Evolutionary conservation across 78 protist genomes (phyloP).

Genomic region (Speleostelium caveatum): DNA sequence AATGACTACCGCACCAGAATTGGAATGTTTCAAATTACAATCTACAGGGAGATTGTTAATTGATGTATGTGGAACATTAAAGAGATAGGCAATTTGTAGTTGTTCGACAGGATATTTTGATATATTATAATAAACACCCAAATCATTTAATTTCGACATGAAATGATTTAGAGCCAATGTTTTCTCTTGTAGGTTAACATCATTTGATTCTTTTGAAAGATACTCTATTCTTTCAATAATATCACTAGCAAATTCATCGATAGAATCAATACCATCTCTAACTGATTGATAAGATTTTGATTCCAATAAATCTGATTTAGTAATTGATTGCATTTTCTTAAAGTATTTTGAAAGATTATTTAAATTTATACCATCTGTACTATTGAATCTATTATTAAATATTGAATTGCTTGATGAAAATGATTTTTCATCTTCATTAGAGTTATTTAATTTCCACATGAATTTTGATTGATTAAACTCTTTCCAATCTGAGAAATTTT

Average conservation of each 20-base stretch:
- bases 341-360: constrained; percentile 18
- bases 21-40: neutral
- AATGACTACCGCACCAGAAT: neutral
- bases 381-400: constrained; percentile 7
- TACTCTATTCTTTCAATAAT: constrained; percentile 23
- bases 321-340: constrained; percentile 18
- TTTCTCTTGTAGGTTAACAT: constrained; percentile 30
- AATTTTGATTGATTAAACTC: neutral
- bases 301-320: constrained; percentile 35
- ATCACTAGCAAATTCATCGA: constrained; percentile 10
- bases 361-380: neutral
- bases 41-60: neutral
- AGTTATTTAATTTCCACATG: neutral
- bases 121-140: constrained; percentile 6
- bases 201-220: neutral
- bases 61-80: neutral
- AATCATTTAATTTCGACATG: constrained; percentile 10
- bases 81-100: constrained; percentile 36
- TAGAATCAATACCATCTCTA: constrained; percentile 37
- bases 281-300: constrained; percentile 9
- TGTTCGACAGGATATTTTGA: constrained; percentile 44
- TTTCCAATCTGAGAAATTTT: neutral
- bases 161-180: constrained; percentile 29
- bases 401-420: too few relatives aligned
- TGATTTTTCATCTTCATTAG: neutral